phyloP scores from a whole-genome alignment of 179 eudicot species.

The Carnegiea gigantea region DNA sequence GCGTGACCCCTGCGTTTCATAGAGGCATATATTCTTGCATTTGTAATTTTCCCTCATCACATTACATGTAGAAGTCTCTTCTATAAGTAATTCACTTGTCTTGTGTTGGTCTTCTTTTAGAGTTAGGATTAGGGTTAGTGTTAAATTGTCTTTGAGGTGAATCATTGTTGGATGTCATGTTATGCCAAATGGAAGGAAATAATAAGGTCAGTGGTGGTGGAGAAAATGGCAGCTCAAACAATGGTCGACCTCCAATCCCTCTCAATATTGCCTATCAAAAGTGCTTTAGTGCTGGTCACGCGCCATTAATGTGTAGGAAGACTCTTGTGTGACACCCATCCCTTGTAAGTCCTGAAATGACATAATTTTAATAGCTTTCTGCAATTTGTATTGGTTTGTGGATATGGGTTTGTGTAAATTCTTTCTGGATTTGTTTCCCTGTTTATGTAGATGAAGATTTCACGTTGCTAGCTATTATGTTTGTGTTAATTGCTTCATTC shows the following conservation, averaged over 20 bases:
- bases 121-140: constrained; percentile 35
- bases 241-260: constrained; percentile 62
- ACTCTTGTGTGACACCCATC: constrained; percentile 61
- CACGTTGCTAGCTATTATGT: not conserved
- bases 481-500: constrained; percentile 65
- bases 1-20: too few species aligned
- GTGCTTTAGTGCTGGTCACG: constrained; percentile 32
- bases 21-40: too few species aligned
- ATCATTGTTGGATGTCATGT: constrained; percentile 25
- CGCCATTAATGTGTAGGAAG: constrained; percentile 34
- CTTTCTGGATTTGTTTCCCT: not conserved
- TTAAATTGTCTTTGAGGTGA: constrained; percentile 2
- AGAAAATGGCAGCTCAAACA: constrained; percentile 51
- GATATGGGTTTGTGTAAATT: not conserved
- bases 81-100: too few species aligned
- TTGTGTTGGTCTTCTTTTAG: too few species aligned
- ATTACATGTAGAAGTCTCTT: too few species aligned
- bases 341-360: constrained; percentile 40
- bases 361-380: not conserved
- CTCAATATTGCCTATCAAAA: constrained; percentile 40
- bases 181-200: constrained; percentile 45
- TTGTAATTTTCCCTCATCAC: too few species aligned
- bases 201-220: constrained; percentile 36
- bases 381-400: not conserved
- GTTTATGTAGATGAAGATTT: not conserved